Conservation (phyloP, 2,329 filamentous ascomycete species). For the Aspergillus ibericus region DNA sequence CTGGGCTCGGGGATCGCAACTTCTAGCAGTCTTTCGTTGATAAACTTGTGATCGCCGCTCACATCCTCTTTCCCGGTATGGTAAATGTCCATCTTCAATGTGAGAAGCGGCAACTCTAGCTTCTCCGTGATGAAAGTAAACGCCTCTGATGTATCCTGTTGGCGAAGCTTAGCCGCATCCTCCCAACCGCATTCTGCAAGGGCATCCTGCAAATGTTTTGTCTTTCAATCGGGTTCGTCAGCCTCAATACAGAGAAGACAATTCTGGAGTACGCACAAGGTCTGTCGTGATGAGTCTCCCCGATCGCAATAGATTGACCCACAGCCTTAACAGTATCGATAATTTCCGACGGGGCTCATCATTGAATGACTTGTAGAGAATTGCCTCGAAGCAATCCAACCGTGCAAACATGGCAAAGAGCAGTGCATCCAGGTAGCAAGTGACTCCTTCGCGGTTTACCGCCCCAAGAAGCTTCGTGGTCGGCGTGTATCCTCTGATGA, state of each 20-base stretch:
- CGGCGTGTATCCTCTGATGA: constrained; percentile 73
- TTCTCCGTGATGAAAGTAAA: constrained; percentile 93
- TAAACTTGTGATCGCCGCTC: constrained; percentile 87
- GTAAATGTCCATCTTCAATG: constrained; percentile 90
- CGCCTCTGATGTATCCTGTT: constrained; percentile 94
- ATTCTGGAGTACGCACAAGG: constrained; percentile 56
- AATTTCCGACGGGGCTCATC: constrained; percentile 72
- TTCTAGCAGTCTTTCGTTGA: constrained; percentile 87
- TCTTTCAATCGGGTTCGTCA: constrained; percentile 52
- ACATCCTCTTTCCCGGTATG: constrained; percentile 83
- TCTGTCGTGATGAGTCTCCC: constrained; percentile 84
- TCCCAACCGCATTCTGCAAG: constrained; percentile 85
- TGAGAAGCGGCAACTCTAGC: constrained; percentile 80
- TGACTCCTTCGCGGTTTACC: constrained; percentile 80
- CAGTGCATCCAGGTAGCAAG: constrained; percentile 90
- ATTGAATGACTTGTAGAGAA: constrained; percentile 76
- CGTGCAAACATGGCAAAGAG: constrained; percentile 95
- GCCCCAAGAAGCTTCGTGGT: constrained; percentile 75
- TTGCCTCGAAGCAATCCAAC: constrained; percentile 86
- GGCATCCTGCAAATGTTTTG: constrained; percentile 76
- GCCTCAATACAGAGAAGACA: not conserved
- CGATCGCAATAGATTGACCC: constrained; percentile 87
- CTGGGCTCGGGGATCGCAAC: constrained; percentile 73
- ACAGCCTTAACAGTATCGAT: constrained; percentile 76
- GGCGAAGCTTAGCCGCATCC: constrained; percentile 72